Evolutionary conservation across 202 grass and related monocot species (phyloP), one percentile per base, ranked within the genome.

Genomic region (Setaria viridis): DNA sequence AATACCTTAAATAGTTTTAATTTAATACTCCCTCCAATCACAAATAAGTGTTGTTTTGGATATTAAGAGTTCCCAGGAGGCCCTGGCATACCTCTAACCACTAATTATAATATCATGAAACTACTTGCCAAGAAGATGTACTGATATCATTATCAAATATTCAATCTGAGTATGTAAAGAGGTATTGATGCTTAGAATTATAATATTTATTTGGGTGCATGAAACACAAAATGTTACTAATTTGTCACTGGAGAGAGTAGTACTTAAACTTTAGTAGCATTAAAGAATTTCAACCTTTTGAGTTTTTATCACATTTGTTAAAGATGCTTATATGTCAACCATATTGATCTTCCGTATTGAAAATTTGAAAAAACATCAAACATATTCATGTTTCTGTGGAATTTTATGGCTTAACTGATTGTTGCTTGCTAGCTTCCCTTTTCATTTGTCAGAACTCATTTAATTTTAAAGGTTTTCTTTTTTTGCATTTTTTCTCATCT

Each of bases 351-450:
- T 48, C 3, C 0, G 9, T n/a, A 62, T 32, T 62, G 12, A 47
- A 62, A 63, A 64, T 62, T 17, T 60, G 55, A 78, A 25, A 25
- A 25, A 25, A 25, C 25, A 25, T 25, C 25, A 25, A 25, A 48
- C 21, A 78, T 4, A 77, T 77, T 55, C 19, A 77, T n/a, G 6
- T 59, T 77, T 77, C 17, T 59, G n/a, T 77, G 10, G 5, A 54
- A 76, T 59, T 54, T 25, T 25, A 21, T 59, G 57, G 57, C 57
- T 48, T 79, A 20, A 20, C 46, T 37, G 29, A 48, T 48, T 2
- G 13, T 19, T n/a, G 2, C 45, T 67, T 37, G 7, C 25, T 33
- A 56, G 0, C 12, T 80, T 84, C 7, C 1, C 14, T 65, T 37
- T 41, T 64, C 30, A 41, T 32, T 4, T 65, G 47, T 74, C 9